A percentile compares a stretch with the other conserved stretches of the same genome.
Evolutionary conservation across 1,284 basidiomycete species (phyloP).

Genomic region (Rhodotorula sp.): DNA sequence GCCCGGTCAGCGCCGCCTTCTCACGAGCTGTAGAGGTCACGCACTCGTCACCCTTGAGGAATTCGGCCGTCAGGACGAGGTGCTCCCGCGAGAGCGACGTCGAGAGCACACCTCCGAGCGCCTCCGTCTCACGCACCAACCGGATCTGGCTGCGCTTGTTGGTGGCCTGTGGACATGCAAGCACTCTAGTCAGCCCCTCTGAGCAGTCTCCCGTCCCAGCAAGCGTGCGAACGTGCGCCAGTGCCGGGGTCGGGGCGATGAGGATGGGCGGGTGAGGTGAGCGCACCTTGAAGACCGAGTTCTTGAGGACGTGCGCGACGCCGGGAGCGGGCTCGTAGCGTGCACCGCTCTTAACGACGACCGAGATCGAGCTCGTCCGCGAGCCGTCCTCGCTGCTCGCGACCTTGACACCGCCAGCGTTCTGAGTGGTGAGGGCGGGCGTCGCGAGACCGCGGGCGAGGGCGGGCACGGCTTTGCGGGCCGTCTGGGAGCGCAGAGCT

Average conservation of each 20-base stretch:
- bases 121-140: conserved; percentile 86
- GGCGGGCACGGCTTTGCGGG: conserved; percentile 8
- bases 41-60: conserved; percentile 93
- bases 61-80: conserved; percentile 88
- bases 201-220: background rate
- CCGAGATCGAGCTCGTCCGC: conserved; percentile 75
- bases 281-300: conserved; percentile 92
- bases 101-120: conserved; percentile 90
- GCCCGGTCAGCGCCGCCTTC: background rate
- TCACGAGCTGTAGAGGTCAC: conserved; percentile 44
- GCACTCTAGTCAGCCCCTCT: background rate
- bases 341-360: conserved; percentile 86
- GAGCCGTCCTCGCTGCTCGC: conserved; percentile 76
- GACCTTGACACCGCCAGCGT: conserved; percentile 73
- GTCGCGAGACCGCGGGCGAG: conserved; percentile 25
- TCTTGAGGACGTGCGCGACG: conserved; percentile 86
- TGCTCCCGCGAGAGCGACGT: conserved; percentile 84
- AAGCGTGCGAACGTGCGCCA: background rate
- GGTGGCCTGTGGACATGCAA: conserved; percentile 61
- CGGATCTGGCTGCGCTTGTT: conserved; percentile 81
- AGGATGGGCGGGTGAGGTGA: conserved; percentile 28
- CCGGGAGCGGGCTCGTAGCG: conserved; percentile 82
- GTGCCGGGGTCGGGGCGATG: background rate
- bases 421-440: conserved; percentile 60
- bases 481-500: conserved; percentile 19